Evolutionary conservation across 1,284 basidiomycete genomes (phyloP), one percentile per base, ranked within the genome.

Genomic region (Moniliella sp.): DNA sequence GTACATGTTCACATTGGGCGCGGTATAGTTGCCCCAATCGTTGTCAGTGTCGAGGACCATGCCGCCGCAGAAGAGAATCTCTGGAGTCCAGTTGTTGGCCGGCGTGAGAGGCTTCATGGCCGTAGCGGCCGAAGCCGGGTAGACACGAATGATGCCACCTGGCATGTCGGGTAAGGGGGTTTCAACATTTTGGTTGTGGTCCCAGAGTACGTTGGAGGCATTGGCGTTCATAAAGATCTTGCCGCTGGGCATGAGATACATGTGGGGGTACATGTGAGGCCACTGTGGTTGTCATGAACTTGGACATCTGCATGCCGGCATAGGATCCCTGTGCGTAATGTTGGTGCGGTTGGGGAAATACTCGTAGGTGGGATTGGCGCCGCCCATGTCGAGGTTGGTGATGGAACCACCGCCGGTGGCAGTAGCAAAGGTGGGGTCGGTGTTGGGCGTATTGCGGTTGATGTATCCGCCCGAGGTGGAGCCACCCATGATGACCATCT

Each of bases 71-170:
- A 88, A 86, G 32, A 88, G 56, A 38, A 91, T 62, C 0, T 80
- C 81, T 1, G 76, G 77, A 0, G 69, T 72, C 65, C 78, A 93
- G 63, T 80, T 76, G 67, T 91, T 88, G 33, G 69, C 74, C 3
- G 80, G 78, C 0, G 79, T 84, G 25, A 93, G 66, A 1, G 86
- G 84, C 4, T 88, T 65, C 80, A 93, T 83, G 32, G 77, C 78
- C 1, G 72, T 73, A 7, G 78, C 84, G 34, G 76, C 84, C 1
- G 82, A 86, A 0, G 79, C 84, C 25, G 86, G 81, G 65, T 93
- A 93, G 18, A 86, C 54, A 28, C 56, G 80, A 5, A 57, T 31
- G 34, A 50, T 28, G 25, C 33, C 21, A 29, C 42, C 45, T 11
- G 57, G 58, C 48, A 60, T 56, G 31, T 61, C 57, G 12, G 49